Percentiles rank a stretch among this genome's conserved stretches.
phyloP scores from a whole-genome alignment of 257 asterid genomes.

The Apocynum venetum region DNA sequence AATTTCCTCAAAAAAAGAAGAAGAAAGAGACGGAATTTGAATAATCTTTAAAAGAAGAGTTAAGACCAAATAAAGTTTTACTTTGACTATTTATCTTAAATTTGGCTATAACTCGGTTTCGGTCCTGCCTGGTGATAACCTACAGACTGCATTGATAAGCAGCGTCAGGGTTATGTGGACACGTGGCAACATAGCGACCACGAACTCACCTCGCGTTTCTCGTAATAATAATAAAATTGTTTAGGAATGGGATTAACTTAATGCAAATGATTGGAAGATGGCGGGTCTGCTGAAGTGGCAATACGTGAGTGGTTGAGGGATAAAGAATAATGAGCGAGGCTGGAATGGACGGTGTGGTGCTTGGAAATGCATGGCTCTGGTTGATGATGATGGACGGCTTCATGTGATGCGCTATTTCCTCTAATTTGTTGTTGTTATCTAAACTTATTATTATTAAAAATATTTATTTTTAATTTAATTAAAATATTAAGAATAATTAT shows the following conservation, averaged over 20 bases:
- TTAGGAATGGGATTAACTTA: background rate
- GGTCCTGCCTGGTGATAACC: too few relatives aligned
- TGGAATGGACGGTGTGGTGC: conserved; percentile 24
- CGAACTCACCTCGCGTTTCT: background rate
- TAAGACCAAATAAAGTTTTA: too few relatives aligned
- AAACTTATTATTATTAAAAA: too few relatives aligned
- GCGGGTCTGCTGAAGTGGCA: conserved; percentile 30
- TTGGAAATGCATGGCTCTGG: conserved; percentile 9
- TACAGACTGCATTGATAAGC: too few relatives aligned
- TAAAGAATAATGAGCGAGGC: conserved; percentile 12
- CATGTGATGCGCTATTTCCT: background rate
- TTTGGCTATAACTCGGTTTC: background rate
- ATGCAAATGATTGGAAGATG: conserved; percentile 7
- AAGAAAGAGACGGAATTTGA: too few relatives aligned
- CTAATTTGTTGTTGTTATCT: conserved; percentile 20
- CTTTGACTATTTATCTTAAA: too few relatives aligned
- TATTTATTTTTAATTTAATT: too few relatives aligned
- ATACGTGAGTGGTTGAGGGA: conserved; percentile 23
- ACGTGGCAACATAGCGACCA: background rate
- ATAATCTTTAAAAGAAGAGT: too few relatives aligned
- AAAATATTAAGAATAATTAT: too few relatives aligned
- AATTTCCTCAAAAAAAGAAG: too few relatives aligned
- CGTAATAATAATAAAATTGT: too few relatives aligned
- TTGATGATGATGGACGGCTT: conserved; percentile 38
- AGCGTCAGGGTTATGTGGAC: too few relatives aligned